These are phyloP conservation scores for Cordyceps militaris DNA, from an alignment of 2,329 filamentous ascomycete genomes.

Conservation along the genomic window DNA sequence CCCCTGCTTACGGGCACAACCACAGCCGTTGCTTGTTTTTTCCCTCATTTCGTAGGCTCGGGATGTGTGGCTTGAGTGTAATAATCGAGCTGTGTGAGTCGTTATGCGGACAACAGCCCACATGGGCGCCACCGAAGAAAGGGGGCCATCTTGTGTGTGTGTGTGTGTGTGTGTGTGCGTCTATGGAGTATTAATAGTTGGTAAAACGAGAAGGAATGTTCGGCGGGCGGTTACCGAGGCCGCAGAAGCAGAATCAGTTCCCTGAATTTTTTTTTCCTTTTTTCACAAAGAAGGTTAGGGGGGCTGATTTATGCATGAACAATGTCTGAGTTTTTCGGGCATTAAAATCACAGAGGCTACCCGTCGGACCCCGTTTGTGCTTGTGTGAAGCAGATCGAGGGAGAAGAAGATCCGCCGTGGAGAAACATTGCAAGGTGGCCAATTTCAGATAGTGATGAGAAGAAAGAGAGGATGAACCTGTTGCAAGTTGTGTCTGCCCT, in stretches of 20 bases:
- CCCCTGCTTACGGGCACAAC: neutral
- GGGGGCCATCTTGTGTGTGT: neutral
- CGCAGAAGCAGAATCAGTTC: neutral
- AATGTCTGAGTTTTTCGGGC: neutral
- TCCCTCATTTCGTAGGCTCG: neutral
- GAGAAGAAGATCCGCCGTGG: neutral
- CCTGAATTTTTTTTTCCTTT: too few species aligned
- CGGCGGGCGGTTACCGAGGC: neutral
- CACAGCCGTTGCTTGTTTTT: conserved; percentile 8
- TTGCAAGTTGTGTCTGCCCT: too few species aligned
- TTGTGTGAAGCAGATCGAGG: neutral
- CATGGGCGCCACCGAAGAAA: neutral
- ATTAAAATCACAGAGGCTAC: neutral
- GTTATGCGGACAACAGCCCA: neutral
- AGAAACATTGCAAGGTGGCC: neutral
- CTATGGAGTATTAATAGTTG: too few species aligned
- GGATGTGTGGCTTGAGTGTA: neutral
- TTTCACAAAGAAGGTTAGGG: neutral
- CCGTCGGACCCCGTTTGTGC: neutral
- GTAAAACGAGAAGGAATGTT: neutral
- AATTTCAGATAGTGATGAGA: neutral
- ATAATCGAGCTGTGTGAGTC: neutral
- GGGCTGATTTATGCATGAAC: neutral
- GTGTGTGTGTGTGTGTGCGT: too few species aligned
- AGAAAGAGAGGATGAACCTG: too few species aligned